phyloP scores from a whole-genome alignment of 2,329 filamentous ascomycete genomes.

The Onygenales sp. region DNA sequence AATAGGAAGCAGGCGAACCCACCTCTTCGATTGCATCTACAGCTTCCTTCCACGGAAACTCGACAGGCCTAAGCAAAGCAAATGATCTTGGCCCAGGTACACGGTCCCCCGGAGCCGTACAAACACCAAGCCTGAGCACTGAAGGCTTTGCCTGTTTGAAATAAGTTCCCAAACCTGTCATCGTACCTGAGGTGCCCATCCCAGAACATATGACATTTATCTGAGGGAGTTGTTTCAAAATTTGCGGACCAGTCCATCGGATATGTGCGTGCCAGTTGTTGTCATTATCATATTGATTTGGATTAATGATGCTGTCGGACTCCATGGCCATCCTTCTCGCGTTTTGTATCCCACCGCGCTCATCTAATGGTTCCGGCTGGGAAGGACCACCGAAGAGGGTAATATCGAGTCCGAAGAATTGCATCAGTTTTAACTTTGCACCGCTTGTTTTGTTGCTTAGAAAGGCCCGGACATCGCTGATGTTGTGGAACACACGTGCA shows the following conservation, averaged over 20 bases:
- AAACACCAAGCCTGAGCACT: constrained; percentile 38
- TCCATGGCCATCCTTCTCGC: constrained; percentile 36
- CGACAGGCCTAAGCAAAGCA: constrained; percentile 39
- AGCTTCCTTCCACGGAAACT: constrained; percentile 50
- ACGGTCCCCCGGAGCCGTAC: constrained; percentile 47
- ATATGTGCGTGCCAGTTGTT: constrained; percentile 43
- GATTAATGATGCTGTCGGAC: constrained; percentile 40
- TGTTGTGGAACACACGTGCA: constrained; percentile 41
- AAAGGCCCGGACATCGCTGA: constrained; percentile 45
- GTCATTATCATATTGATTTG: constrained; percentile 47
- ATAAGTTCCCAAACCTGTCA: constrained; percentile 43
- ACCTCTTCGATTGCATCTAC: constrained; percentile 51
- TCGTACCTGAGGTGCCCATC: constrained; percentile 45
- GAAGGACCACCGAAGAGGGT: constrained; percentile 51
- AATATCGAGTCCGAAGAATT: constrained; percentile 47
- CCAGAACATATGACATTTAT: constrained; percentile 48
- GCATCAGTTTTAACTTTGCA: constrained; percentile 46
- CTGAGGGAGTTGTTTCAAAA: constrained; percentile 46
- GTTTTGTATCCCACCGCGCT: constrained; percentile 44
- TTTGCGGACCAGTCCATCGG: constrained; percentile 52
- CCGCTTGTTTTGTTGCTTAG: constrained; percentile 50
- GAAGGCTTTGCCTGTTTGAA: constrained; percentile 41
- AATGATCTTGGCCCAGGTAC: constrained; percentile 51
- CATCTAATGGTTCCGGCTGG: constrained; percentile 47
- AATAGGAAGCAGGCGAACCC: constrained; percentile 45